Conservation (phyloP, 768 basidiomycete species). For the Grammothele lineata region DNA sequence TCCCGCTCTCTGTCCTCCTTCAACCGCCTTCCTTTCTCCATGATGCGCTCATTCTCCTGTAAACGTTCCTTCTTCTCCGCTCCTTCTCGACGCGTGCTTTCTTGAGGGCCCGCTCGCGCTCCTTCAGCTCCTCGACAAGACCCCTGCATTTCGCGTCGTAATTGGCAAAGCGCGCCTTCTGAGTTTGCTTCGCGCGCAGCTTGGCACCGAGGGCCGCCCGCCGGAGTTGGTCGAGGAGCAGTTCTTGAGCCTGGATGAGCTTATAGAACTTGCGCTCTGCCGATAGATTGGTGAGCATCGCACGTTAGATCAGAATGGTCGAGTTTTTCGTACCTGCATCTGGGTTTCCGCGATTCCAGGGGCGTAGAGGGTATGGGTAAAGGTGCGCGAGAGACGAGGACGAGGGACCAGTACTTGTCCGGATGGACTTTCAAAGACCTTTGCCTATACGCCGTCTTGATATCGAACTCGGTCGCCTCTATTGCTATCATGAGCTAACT, state of each 20-base stretch:
- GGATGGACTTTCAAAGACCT: slow-evolving; percentile 84
- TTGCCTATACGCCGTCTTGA: slow-evolving; percentile 74
- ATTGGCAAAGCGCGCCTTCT: slow-evolving; percentile 61
- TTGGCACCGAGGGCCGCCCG: slow-evolving; percentile 79
- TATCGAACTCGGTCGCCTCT: slow-evolving; percentile 76
- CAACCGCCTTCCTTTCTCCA: slow-evolving; percentile 66
- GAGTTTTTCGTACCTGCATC: slow-evolving; percentile 53
- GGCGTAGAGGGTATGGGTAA: too few relatives aligned
- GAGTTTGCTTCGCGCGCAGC: slow-evolving; percentile 64
- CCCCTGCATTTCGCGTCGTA: slow-evolving; percentile 72
- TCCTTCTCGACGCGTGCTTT: slow-evolving; percentile 61
- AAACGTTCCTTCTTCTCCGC: slow-evolving; percentile 48
- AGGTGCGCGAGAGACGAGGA: slow-evolving; percentile 2
- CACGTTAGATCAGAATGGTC: background rate
- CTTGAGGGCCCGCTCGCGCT: slow-evolving; percentile 73
- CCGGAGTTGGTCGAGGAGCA: slow-evolving; percentile 75
- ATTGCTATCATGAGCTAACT: too few relatives aligned
- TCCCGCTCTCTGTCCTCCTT: slow-evolving; percentile 64
- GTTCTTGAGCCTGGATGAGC: slow-evolving; percentile 75
- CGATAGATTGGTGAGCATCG: background rate
- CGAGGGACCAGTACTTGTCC: slow-evolving; percentile 71
- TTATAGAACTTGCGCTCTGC: slow-evolving; percentile 78
- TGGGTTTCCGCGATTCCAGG: slow-evolving; percentile 73
- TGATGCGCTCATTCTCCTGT: slow-evolving; percentile 66
- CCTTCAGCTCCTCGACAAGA: slow-evolving; percentile 75